Conservation (phyloP, 1,284 basidiomycete genomes). For the Rhodotorula sp. region DNA sequence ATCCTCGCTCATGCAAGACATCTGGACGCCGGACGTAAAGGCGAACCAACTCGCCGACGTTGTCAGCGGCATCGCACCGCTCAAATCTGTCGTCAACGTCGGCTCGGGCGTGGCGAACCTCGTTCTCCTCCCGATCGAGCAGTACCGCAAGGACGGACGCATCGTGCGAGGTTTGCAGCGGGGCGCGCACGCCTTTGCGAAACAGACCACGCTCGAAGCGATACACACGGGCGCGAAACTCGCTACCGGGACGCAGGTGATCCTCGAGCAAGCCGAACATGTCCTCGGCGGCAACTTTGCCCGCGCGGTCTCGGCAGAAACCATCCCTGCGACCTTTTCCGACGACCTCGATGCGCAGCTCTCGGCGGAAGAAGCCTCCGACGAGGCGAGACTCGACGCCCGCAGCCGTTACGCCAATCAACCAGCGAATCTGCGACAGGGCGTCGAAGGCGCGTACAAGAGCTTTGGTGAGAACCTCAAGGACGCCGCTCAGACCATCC, state of each 20-base stretch:
- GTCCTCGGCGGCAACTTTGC: constrained; percentile 66
- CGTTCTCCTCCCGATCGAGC: constrained; percentile 90
- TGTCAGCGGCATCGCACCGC: constrained; percentile 93
- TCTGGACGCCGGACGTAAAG: constrained; percentile 99
- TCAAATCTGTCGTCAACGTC: constrained; percentile 92
- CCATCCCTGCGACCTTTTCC: neutral
- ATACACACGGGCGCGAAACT: constrained; percentile 91
- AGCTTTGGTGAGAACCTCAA: constrained; percentile 80
- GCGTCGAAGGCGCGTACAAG: constrained; percentile 84
- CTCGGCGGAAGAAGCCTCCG: constrained; percentile 43
- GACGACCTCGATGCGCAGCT: no score
- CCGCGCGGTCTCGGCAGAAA: constrained; percentile 13
- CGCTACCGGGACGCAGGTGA: constrained; percentile 95
- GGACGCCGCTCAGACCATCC: constrained; percentile 93
- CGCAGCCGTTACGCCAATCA: constrained; percentile 84
- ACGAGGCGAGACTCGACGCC: constrained; percentile 48
- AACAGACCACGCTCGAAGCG: constrained; percentile 89
- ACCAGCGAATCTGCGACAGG: constrained; percentile 77
- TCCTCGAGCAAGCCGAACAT: constrained; percentile 91
- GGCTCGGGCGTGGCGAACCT: constrained; percentile 95
- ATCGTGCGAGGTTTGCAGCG: constrained; percentile 90
- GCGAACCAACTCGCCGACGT: constrained; percentile 96
- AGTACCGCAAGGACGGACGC: constrained; percentile 96
- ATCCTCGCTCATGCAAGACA: constrained; percentile 86
- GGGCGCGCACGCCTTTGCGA: constrained; percentile 86